Evolutionary conservation across 805 yeast species (phyloP), one percentile per base, ranked within the genome.

Genomic region (Candida corydali): DNA sequence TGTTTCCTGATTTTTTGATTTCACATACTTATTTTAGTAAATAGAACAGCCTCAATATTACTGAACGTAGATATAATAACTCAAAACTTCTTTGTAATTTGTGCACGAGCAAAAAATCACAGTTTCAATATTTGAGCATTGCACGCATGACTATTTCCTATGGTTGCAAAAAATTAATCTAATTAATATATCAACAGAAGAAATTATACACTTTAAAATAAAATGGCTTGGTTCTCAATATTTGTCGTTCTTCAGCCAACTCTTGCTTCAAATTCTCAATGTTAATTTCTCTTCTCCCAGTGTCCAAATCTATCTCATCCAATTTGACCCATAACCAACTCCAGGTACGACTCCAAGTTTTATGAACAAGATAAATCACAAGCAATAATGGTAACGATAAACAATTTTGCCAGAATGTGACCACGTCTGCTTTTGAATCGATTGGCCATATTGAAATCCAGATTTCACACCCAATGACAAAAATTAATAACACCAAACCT

Each of bases 361-460:
- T 73, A 57, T 73, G 74, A 12, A 57, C 59, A 22, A 65, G 31
- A 55, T 68, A 72, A 39, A 76, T 59, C 1, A 66, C 47, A 24
- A 77, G 41, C 57, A 73, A 63, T 24, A 70, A 63, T 12, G 70
- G 65, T 29, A 72, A 58, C 26, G 76, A 73, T 41, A 75, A 52
- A 57, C 78, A 76, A 40, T 69, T 57, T 50, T 75, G 63, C 64
- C 78, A 75, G 57, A 77, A 77, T 4, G 54, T 54, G 22, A 46
- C 50, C 8, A 64, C 70, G 40, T 37, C 54, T 41, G 49, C 51
- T n/a, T 45, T 35, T 4, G 25, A 44, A 16, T 57, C 64, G 32
- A 57, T 54, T 26, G 72, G 72, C 52, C 52, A 65, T 36, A 65
- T 48, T 3, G 73, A 58, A 5, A 63, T 55, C 62, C 69, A 66